phyloP scores from a whole-genome alignment of 768 basidiomycete species.

The Russula virescens region DNA sequence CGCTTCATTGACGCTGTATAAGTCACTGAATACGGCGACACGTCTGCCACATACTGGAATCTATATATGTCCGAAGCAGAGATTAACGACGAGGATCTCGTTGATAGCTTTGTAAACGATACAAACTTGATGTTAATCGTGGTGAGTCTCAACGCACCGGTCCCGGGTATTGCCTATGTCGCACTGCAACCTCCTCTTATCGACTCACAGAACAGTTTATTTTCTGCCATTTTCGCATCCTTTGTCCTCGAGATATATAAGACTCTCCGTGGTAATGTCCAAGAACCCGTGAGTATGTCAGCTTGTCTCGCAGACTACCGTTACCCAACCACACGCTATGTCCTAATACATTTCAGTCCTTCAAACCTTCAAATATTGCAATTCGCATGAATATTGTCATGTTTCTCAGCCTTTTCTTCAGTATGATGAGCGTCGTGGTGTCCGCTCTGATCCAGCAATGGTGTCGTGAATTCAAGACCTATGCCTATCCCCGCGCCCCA shows the following conservation, averaged over 20 bases:
- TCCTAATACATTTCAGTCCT: too few relatives aligned
- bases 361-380: not conserved
- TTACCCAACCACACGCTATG: not conserved
- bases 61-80: constrained; percentile 18
- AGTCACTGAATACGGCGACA: constrained; percentile 9
- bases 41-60: constrained; percentile 19
- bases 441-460: constrained; percentile 20
- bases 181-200: not conserved
- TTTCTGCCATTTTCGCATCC: constrained; percentile 21
- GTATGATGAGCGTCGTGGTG: constrained; percentile 10
- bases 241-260: constrained; percentile 24
- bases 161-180: not conserved
- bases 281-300: not conserved
- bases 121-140: constrained; percentile 22
- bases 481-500: not conserved
- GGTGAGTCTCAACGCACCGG: constrained; percentile 4
- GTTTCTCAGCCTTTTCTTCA: constrained; percentile 14
- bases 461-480: constrained; percentile 3
- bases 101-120: constrained; percentile 14
- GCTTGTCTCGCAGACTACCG: not conserved
- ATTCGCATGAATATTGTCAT: constrained; percentile 16
- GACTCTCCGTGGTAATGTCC: constrained; percentile 1
- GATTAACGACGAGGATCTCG: constrained; percentile 9
- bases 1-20: not conserved
- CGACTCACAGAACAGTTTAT: constrained; percentile 10